These are phyloP conservation scores for Neostapfia colusana DNA, from an alignment of 176 grass and related monocot species.

Conservation along the genomic window DNA sequence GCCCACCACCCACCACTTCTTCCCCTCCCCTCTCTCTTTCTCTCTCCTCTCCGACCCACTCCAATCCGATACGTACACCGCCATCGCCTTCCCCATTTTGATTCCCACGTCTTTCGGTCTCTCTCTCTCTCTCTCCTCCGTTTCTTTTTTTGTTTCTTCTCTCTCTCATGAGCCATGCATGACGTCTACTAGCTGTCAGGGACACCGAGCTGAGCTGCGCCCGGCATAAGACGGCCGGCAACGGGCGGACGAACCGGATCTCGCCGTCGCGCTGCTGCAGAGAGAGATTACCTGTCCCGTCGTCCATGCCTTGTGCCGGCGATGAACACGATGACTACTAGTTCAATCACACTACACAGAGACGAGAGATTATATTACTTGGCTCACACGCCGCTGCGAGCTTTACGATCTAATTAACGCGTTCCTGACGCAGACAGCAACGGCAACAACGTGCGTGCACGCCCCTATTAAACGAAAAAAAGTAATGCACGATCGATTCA, in stretches of 20 bases:
- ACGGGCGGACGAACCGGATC: slow-evolving; percentile 20
- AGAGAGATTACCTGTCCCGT: too few relatives aligned
- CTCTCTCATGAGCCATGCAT: background rate
- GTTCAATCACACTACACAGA: too few relatives aligned
- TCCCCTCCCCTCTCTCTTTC: background rate
- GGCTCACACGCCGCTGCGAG: background rate
- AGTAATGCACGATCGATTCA: background rate
- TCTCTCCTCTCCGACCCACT: slow-evolving; percentile 10
- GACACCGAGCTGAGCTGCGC: too few relatives aligned
- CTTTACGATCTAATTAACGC: background rate
- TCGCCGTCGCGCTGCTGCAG: too few relatives aligned
- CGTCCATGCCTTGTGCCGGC: background rate
- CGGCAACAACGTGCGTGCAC: slow-evolving; percentile 19
- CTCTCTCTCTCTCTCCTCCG: background rate
- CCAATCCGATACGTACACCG: slow-evolving; percentile 11
- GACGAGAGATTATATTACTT: background rate
- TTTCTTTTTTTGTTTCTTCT: background rate
- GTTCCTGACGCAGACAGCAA: slow-evolving; percentile 9
- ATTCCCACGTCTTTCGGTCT: slow-evolving; percentile 19
- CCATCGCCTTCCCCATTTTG: slow-evolving; percentile 11
- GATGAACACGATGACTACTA: background rate
- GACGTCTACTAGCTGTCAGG: slow-evolving; percentile 22
- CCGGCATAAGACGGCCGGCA: slow-evolving; percentile 26
- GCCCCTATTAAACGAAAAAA: background rate
- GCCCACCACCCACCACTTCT: slow-evolving; percentile 55